Evolutionary conservation across 495 filamentous ascomycete species (phyloP), one percentile per base, ranked within the genome.

Genomic region (Podospora fimiseda): DNA sequence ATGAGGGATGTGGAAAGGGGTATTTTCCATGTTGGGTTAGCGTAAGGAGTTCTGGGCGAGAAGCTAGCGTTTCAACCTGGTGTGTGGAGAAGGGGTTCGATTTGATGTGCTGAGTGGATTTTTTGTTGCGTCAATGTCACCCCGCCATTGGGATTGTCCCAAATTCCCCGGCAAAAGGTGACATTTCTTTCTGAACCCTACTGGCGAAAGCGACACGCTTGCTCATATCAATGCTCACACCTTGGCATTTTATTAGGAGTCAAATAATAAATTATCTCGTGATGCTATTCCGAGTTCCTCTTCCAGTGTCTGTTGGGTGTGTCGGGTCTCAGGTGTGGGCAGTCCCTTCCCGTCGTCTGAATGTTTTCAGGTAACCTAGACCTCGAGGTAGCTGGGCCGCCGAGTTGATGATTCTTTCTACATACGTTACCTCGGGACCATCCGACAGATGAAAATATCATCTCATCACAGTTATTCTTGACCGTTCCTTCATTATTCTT

Each of bases 61-160:
- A 44, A 39, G 30, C 18, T 40, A 33, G 49, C 21, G 60, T 62
- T 62, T 62, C 60, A 62, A 48, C 30, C n/a, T 22, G 39, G 50
- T 45, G n/a, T 21, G 24, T 40, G 43, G 23, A 16, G 50, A 56
- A 57, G 40, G 56, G 50, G 23, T 48, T 21, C 51, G 24, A 58
- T 62, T 62, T 48, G 53, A 53, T 39, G 52, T n/a, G n/a, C n/a
- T n/a, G n/a, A n/a, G 52, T 49, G 30, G 46, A n/a, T n/a, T n/a
- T n/a, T n/a, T n/a, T n/a, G n/a, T 40, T 38, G 7, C 24, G 13
- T 38, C 47, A n/a, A 23, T 36, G 9, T n/a, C 49, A 14, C 14
- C 21, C 9, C 6, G 39, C 37, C 52, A 52, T 43, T 37, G 45
- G 22, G 27, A 48, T 39, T 21, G 42, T 20, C 44, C 44, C 16